Percentiles rank a stretch among this genome's conserved stretches.
phyloP scores from a whole-genome alignment of 805 yeast genomes.

The Yarrowia sp. region DNA sequence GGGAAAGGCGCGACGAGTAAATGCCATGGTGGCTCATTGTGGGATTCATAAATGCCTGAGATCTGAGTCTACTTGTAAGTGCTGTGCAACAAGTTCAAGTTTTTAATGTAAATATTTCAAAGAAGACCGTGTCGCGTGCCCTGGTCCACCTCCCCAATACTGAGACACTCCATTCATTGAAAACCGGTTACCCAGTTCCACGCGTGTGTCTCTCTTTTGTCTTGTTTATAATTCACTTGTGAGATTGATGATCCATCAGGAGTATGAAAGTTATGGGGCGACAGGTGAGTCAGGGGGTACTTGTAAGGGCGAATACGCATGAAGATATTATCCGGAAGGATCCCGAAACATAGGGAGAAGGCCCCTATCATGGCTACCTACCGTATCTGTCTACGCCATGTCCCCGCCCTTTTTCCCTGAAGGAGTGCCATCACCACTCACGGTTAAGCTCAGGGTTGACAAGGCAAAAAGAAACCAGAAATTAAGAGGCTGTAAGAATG shows the following conservation, averaged over 20 bases:
- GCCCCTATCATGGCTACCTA: not conserved
- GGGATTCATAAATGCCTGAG: not conserved
- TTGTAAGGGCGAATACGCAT: not conserved
- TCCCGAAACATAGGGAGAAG: not conserved
- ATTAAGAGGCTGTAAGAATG: constrained; percentile 5
- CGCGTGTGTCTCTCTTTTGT: not conserved
- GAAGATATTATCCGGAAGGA: not conserved
- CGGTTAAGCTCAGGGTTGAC: not conserved
- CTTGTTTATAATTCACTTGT: not conserved
- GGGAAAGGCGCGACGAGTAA: not conserved
- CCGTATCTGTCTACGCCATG: not conserved
- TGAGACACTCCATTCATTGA: constrained; percentile 16
- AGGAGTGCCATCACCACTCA: not conserved
- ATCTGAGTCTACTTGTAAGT: too few relatives aligned
- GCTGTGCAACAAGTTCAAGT: not conserved
- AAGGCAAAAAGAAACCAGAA: not conserved
- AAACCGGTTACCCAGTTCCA: not conserved
- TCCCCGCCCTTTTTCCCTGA: not conserved
- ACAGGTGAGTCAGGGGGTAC: constrained; percentile 12
- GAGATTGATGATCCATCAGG: constrained; percentile 2
- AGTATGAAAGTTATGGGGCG: constrained; percentile 1
- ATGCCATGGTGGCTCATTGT: not conserved
- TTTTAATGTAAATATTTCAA: not conserved
- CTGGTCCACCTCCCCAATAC: not conserved
- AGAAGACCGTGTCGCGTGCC: not conserved